phyloP scores from a whole-genome alignment of 2,329 filamentous ascomycete genomes.

The Talaromyces albobiverticillius region DNA sequence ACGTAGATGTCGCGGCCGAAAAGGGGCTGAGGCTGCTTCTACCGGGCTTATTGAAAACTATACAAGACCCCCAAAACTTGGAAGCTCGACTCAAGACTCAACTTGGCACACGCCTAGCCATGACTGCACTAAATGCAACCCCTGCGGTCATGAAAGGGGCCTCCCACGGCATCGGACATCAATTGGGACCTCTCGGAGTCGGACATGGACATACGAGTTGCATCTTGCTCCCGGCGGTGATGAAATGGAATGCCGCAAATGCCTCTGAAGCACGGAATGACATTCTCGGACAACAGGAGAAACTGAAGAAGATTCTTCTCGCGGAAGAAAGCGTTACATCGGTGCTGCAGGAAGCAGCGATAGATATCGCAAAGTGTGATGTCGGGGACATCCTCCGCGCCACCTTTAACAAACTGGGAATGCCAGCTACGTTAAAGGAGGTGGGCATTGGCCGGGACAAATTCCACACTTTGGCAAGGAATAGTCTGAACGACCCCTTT shows the following conservation, averaged over 20 bases:
- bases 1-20: constrained; percentile 18
- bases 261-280: constrained; percentile 29
- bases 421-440: constrained; percentile 16
- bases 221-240: constrained; percentile 48
- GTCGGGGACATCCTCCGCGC: constrained; percentile 17
- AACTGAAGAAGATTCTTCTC: constrained; percentile 35
- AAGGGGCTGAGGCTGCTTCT: constrained; percentile 23
- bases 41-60: constrained; percentile 21
- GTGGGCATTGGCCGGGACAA: constrained; percentile 16
- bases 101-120: constrained; percentile 42
- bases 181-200: constrained; percentile 48
- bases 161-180: constrained; percentile 46
- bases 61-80: constrained; percentile 19
- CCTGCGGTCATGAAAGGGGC: constrained; percentile 36
- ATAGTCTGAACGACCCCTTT: constrained; percentile 17
- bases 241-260: constrained; percentile 46
- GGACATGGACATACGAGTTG: constrained; percentile 55
- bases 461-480: constrained; percentile 15
- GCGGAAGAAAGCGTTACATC: constrained; percentile 27
- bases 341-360: constrained; percentile 22
- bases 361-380: constrained; percentile 4
- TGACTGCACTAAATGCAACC: constrained; percentile 33
- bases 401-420: constrained; percentile 14
- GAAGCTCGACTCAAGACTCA: constrained; percentile 22
- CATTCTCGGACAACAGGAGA: constrained; percentile 27